Evolutionary conservation across 2,329 filamentous ascomycete species (phyloP), one percentile per base, ranked within the genome.

Genomic region (Aureobasidium melanogenum): DNA sequence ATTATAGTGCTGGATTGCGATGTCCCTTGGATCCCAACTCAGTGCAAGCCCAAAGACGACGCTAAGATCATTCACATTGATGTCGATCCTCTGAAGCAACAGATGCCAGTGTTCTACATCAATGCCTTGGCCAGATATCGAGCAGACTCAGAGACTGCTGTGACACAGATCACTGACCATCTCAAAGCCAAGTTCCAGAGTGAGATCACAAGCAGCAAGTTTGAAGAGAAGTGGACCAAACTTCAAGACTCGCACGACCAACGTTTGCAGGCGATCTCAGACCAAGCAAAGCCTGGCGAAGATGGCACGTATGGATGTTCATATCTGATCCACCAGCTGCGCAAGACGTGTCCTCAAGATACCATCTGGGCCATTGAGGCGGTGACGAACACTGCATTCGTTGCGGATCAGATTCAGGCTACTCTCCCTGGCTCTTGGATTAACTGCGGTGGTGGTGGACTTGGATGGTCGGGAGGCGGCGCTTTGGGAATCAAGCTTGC

Each of bases 21-120:
- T 69, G 91, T 96, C 0, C 92, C 92, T 0, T 97, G 91, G 91
- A 91, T 97, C 60, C 86, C 87, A n/a, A 94, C 90, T 0, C 84
- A 85, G 63, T 86, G 82, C 74, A 79, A 80, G 48, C 86, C 86
- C 0, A 79, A 76, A 3, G 72, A 76, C 1, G 74, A 76, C 7
- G 81, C 84, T 2, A 83, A 79, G 63, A 82, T 88, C 64, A 80
- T 83, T 62, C 86, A 88, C 66, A 76, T 88, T 54, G 86, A 88
- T 66, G 77, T 83, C 38, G 86, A 88, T 64, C 84, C 86, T 1
- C 74, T 88, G 24, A 88, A 88, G 63, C 79, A 83, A 64, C 79
- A 83, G 64, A 83, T 84, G 74, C 80, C 81, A 0, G 77, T 84
- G 26, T 84, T 80, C 68, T 84, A 84, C 69, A 78, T 84, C 66